Conservation (phyloP, 2,329 filamentous ascomycete species). For the Aspergillus quadrilineatus region DNA sequence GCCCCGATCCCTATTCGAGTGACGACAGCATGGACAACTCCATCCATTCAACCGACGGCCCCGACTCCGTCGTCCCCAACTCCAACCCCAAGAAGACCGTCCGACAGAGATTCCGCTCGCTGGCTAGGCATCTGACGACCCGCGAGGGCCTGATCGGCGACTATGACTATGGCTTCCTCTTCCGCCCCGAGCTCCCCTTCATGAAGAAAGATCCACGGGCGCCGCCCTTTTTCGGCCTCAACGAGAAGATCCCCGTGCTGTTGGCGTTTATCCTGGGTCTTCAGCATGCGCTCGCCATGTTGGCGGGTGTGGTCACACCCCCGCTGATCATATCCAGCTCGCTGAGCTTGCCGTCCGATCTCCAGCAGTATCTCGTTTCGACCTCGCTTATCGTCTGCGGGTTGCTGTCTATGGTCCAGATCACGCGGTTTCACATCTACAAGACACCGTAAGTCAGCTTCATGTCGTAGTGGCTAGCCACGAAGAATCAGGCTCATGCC, state of each 20-base stretch:
- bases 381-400: conserved; percentile 68
- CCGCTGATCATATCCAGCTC: conserved; percentile 8
- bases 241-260: conserved; percentile 67
- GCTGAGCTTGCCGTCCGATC: conserved; percentile 45
- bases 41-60: conserved; percentile 4
- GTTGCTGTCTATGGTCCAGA: conserved; percentile 64
- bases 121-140: conserved; percentile 2
- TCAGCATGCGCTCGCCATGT: conserved; percentile 69
- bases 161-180: conserved; percentile 89
- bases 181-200: conserved; percentile 79
- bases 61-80: background rate
- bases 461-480: background rate
- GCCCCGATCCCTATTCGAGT: background rate
- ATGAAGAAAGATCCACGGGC: conserved; percentile 61
- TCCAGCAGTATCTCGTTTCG: conserved; percentile 63
- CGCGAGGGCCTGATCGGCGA: conserved; percentile 74
- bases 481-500: background rate
- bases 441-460: conserved; percentile 41
- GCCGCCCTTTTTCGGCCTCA: conserved; percentile 67
- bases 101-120: background rate
- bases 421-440: conserved; percentile 64
- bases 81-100: conserved; percentile 1
- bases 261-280: conserved; percentile 66
- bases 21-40: background rate
- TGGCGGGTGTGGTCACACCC: conserved; percentile 45